Conservation (phyloP, 2,329 filamentous ascomycete species). For the Chaetomiaceae sp. region DNA sequence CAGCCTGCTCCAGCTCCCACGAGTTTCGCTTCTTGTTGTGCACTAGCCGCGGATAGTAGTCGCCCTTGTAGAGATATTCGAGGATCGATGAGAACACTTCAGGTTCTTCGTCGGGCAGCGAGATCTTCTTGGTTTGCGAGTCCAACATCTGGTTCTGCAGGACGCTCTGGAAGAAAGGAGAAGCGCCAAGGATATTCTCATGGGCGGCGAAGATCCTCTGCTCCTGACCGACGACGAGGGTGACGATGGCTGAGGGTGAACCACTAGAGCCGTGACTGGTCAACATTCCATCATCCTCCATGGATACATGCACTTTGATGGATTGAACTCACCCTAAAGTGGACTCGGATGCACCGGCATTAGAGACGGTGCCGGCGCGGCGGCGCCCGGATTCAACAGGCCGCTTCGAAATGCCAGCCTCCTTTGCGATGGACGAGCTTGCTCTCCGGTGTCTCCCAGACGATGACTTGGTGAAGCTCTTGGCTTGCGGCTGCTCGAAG, state of each 20-base stretch:
- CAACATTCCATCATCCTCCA: constrained; percentile 4
- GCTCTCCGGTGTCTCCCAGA: constrained; percentile 48
- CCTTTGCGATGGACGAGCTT: constrained; percentile 52
- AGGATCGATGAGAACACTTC: constrained; percentile 88
- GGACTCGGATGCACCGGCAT: constrained; percentile 33
- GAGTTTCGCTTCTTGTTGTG: constrained; percentile 77
- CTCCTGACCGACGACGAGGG: constrained; percentile 73
- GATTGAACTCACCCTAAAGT: constrained; percentile 41
- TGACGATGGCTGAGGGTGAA: constrained; percentile 67
- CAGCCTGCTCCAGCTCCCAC: constrained; percentile 71
- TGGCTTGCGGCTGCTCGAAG: constrained; percentile 40
- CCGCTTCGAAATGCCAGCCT: constrained; percentile 50
- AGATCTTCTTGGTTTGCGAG: constrained; percentile 63
- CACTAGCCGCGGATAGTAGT: constrained; percentile 79
- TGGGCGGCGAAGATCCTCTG: constrained; percentile 88
- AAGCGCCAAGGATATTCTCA: constrained; percentile 74
- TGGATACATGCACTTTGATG: background rate
- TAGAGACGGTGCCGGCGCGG: constrained; percentile 46
- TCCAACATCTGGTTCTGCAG: constrained; percentile 62
- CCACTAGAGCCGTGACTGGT: constrained; percentile 37
- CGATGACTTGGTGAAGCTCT: constrained; percentile 54
- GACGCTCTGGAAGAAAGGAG: constrained; percentile 70
- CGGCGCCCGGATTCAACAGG: constrained; percentile 49
- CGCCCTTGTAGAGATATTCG: constrained; percentile 90
- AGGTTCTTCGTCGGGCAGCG: constrained; percentile 78